Evolutionary conservation across 768 basidiomycete species (phyloP).

Genomic region (Amanita pseudoporphyria): DNA sequence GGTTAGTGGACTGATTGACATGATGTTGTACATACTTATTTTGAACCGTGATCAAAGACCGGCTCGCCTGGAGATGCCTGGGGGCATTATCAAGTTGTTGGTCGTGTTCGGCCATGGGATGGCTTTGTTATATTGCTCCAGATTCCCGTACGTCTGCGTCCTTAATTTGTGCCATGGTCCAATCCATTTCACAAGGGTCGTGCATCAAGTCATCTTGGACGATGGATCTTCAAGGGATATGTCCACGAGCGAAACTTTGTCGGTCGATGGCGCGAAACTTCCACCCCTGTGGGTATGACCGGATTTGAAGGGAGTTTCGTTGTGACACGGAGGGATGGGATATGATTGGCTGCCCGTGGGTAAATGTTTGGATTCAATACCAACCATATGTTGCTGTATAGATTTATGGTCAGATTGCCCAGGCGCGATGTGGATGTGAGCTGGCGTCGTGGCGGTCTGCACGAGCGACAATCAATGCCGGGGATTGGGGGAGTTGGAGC

Average conservation of each 20-base stretch:
- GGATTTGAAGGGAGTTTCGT: conserved; percentile 45
- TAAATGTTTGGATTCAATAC: not conserved
- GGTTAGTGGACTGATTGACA: conserved; percentile 19
- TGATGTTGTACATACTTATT: not conserved
- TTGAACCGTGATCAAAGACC: conserved; percentile 22
- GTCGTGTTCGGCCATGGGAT: conserved; percentile 44
- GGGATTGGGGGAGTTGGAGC: too few species aligned
- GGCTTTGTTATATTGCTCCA: conserved; percentile 38
- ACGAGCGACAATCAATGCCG: too few species aligned
- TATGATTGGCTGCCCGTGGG: not conserved
- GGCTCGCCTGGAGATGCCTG: conserved; percentile 37
- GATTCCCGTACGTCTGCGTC: conserved; percentile 26
- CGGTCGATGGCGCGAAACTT: conserved; percentile 45
- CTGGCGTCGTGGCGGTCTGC: too few species aligned
- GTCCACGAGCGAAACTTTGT: conserved; percentile 39
- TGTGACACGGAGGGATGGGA: conserved; percentile 21
- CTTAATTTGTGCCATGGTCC: not conserved
- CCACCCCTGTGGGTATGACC: conserved; percentile 24
- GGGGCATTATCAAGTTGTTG: conserved; percentile 36
- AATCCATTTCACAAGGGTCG: conserved; percentile 21
- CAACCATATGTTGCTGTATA: too few species aligned
- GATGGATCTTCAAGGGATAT: conserved; percentile 46
- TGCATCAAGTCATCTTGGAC: conserved; percentile 20
- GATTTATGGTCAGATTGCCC: too few species aligned
- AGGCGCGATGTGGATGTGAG: too few species aligned